Evolutionary conservation across 257 asterid species (phyloP), one percentile per base, ranked within the genome.

Genomic region (Echites panduratus): DNA sequence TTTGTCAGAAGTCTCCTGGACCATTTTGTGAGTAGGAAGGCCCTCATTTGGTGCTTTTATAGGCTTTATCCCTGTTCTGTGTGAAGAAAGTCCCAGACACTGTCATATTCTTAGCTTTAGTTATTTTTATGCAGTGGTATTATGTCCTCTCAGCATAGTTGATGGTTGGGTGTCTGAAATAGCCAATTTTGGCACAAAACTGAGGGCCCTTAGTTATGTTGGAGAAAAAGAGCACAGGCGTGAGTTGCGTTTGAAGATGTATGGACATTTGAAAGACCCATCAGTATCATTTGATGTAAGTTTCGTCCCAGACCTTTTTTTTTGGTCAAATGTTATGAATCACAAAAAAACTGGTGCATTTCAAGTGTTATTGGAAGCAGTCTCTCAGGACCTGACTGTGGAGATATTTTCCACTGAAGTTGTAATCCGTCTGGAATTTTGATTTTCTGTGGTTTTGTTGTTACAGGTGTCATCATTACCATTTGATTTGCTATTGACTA

Each of bases 81-180:
- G 9, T 57, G 73, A 70, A 76, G n/a, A 7, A 72, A 38, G 68
- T 68, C 71, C 40, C 72, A 38, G 71, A 66, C 79, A 17, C 54
- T 59, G 67, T 68, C 61, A 45, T 54, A 19, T 38, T 68, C 76
- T 79, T 73, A 76, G 29, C 59, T 54, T 62, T 53, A 50, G 56
- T 70, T 72, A 48, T 68, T 74, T 56, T 85, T 75, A 61, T 85
- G 86, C 96, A 94, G 98, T 94, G 90, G 92, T 94, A 73, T 76
- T 94, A 76, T 94, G 98, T 70, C 98, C 97, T 66, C 89, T 91
- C 11, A 94, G 98, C 57, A 97, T 89, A 84, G 88, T 86, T 40
- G 96, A 89, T 80, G 89, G 92, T 72, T 94, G 99, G 99, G 86
- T 86, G 75, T 85, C 89, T 38, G 99, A 94, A 80, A 78, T 91